Conservation (phyloP, 306 rosid genomes). For the Quercus gilva region DNA sequence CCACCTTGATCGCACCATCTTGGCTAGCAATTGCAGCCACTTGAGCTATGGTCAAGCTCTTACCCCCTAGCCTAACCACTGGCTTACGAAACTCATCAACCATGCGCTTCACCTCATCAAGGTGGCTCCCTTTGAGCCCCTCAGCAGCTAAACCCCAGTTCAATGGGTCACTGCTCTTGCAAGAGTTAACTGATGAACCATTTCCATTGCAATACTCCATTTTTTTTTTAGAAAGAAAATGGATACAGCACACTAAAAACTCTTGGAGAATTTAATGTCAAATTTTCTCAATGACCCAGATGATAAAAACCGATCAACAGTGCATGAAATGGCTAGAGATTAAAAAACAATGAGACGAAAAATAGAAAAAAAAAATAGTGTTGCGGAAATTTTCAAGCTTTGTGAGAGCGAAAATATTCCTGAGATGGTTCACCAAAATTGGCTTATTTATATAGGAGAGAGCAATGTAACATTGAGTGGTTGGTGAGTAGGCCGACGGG, state of each 20-base stretch:
- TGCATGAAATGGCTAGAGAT: too few species aligned
- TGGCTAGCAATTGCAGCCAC: conserved; percentile 67
- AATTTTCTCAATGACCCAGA: too few species aligned
- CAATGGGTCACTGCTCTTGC: conserved; percentile 31
- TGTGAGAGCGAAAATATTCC: conserved; percentile 25
- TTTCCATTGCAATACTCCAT: background rate
- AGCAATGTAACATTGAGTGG: conserved; percentile 26
- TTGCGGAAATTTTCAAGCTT: background rate
- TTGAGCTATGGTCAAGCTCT: conserved; percentile 52
- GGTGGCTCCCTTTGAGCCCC: conserved; percentile 62
- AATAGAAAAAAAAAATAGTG: background rate
- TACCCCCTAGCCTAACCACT: conserved; percentile 57
- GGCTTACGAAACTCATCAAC: conserved; percentile 64
- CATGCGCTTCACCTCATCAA: conserved; percentile 76
- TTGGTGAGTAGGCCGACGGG: conserved; percentile 70
- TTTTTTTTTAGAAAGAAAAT: background rate
- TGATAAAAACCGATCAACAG: too few species aligned
- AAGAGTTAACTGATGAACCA: background rate
- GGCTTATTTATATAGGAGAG: conserved; percentile 36
- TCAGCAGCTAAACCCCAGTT: conserved; percentile 75
- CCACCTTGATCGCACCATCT: conserved; percentile 29
- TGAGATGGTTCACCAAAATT: conserved; percentile 27
- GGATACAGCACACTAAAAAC: too few species aligned
- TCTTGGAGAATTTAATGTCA: too few species aligned
- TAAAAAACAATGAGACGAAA: background rate